phyloP scores from a whole-genome alignment of 2,329 filamentous ascomycete genomes.

The Phaeosphaeria sp. region DNA sequence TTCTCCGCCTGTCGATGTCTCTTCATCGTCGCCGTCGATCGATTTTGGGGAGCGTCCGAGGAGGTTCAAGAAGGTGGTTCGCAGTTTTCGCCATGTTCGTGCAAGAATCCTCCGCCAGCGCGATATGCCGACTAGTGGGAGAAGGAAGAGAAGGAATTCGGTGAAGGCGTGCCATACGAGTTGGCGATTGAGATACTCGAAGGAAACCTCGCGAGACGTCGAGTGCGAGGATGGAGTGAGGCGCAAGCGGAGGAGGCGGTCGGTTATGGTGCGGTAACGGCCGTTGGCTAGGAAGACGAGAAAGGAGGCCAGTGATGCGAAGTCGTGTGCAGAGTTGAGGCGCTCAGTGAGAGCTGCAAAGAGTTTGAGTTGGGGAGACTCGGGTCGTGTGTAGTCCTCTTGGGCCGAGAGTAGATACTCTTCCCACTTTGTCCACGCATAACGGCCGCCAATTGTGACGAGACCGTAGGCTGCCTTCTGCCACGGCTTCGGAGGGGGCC shows the following conservation, averaged over 20 bases:
- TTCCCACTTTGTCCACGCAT: slow-evolving; percentile 92
- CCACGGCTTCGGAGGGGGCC: slow-evolving; percentile 74
- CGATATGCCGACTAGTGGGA: slow-evolving; percentile 95
- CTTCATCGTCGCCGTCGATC: not conserved
- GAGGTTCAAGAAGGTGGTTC: slow-evolving; percentile 59
- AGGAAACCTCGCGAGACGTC: slow-evolving; percentile 89
- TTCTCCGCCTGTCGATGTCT: slow-evolving; percentile 67
- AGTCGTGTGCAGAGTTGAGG: slow-evolving; percentile 76
- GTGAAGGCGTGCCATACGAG: slow-evolving; percentile 99
- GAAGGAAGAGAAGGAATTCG: slow-evolving; percentile 93
- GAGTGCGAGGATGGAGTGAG: slow-evolving; percentile 83
- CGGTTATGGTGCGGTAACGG: slow-evolving; percentile 86
- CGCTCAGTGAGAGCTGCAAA: slow-evolving; percentile 74
- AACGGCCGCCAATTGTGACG: slow-evolving; percentile 84
- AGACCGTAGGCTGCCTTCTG: slow-evolving; percentile 88
- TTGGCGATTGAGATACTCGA: slow-evolving; percentile 96
- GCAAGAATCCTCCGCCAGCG: slow-evolving; percentile 91
- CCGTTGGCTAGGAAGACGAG: slow-evolving; percentile 90
- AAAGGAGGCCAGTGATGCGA: slow-evolving; percentile 84
- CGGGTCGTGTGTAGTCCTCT: slow-evolving; percentile 69
- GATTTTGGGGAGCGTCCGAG: slow-evolving; percentile 46
- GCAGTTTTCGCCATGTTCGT: slow-evolving; percentile 83
- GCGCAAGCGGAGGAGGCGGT: slow-evolving; percentile 82
- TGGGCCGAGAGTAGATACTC: slow-evolving; percentile 80
- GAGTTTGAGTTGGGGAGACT: slow-evolving; percentile 57